Evolutionary conservation across 1,139 yeast species (phyloP).

Genomic region (Oligophagozyma castellii): DNA sequence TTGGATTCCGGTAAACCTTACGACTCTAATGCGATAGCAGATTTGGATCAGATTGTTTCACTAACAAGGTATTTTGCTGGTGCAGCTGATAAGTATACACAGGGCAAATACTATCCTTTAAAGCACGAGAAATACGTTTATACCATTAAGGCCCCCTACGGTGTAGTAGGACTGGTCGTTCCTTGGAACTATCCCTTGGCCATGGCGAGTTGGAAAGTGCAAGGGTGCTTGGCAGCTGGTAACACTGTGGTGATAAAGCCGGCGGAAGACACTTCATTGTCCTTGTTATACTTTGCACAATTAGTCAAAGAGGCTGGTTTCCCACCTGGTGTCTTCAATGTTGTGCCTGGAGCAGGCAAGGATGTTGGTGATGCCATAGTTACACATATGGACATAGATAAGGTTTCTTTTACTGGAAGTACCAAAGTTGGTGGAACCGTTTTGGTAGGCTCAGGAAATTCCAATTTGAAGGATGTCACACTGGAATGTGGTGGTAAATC

Average conservation of each 20-base stretch:
- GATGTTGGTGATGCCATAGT: constrained; percentile 48
- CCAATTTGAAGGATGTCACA: constrained; percentile 57
- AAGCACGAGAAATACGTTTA: constrained; percentile 52
- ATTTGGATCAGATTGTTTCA: constrained; percentile 46
- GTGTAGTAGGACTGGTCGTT: constrained; percentile 65
- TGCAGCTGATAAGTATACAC: constrained; percentile 68
- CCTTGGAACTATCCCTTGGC: constrained; percentile 69
- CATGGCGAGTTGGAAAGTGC: constrained; percentile 61
- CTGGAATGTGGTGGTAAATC: constrained; percentile 91
- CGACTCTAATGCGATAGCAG: constrained; percentile 39
- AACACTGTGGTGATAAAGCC: constrained; percentile 55
- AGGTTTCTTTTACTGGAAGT: constrained; percentile 55
- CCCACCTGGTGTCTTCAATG: constrained; percentile 58
- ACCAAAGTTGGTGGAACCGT: constrained; percentile 43
- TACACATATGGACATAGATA: constrained; percentile 40
- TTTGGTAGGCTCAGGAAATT: constrained; percentile 48
- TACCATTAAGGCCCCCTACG: constrained; percentile 71
- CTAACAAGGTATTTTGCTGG: constrained; percentile 68
- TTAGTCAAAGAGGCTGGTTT: constrained; percentile 51
- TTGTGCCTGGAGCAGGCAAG: constrained; percentile 43
- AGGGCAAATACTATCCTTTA: constrained; percentile 61
- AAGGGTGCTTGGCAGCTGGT: constrained; percentile 59
- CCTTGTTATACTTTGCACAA: constrained; percentile 41
- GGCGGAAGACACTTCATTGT: constrained; percentile 53
- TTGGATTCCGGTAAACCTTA: constrained; percentile 55